Conservation (phyloP, 306 rosid genomes). For the Leucaena leucocephala region DNA sequence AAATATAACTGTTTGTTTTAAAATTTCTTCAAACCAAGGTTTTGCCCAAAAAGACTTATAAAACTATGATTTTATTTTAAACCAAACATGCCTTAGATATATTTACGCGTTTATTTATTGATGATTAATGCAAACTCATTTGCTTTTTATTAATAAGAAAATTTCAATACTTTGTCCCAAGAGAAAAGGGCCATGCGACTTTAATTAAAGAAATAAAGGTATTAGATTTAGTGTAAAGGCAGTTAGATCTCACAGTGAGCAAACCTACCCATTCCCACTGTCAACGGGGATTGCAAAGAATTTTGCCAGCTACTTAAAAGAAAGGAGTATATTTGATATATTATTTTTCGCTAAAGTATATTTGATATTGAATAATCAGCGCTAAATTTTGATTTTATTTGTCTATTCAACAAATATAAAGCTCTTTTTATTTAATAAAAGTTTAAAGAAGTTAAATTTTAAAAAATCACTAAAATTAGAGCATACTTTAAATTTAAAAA, state of each 20-base stretch:
- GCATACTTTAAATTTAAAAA: no score
- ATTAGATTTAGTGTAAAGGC: neutral
- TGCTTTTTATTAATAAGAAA: neutral
- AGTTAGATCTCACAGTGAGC: neutral
- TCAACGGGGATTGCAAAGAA: neutral
- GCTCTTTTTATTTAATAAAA: no score
- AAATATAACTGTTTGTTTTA: no score
- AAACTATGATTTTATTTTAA: no score
- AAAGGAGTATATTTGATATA: no score
- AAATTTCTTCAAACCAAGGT: no score
- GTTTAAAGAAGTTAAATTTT: no score
- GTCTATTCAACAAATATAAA: constrained; percentile 28
- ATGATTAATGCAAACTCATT: neutral
- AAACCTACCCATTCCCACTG: neutral
- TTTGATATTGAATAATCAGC: constrained; percentile 5
- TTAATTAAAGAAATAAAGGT: no score
- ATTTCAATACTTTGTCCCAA: neutral
- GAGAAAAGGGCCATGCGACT: neutral
- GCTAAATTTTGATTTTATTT: constrained; percentile 4
- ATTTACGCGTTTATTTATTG: neutral
- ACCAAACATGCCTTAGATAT: no score
- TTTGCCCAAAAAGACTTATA: no score
- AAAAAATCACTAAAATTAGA: no score
- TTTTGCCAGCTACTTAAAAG: neutral
- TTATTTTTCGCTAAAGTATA: neutral